Base-by-base conservation (phyloP, 805 yeast species). In the Kregervanrija delftensis region DNA sequence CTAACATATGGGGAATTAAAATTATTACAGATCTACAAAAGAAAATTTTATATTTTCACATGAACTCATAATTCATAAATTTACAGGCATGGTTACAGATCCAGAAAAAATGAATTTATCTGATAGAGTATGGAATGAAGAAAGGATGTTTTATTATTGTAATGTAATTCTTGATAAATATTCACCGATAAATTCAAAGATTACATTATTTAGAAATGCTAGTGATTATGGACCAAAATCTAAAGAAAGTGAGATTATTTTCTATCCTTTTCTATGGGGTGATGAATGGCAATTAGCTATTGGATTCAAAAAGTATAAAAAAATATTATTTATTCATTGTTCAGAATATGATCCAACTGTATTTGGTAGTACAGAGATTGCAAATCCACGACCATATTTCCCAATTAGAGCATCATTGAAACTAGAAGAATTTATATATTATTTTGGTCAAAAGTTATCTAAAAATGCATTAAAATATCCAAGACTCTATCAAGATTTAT, bases 281-380 rank as follows among this genome's bases (percentile, higher is more conserved):
- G 53, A 54, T 22, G 54, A 60, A 35, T 64, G 67, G 67, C 65
- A 64, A 47, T 44, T 64, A 14, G 66, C 65, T 1, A 46, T 64
- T 16, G 65, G 59, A 15, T 57, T 64, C 38, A 50, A 49, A 33
- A 41, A 51, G 9, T 43, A 45, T 30, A 50, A 52, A 28, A 59
- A 55, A 39, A 47, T 63, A 11, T 52, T 63, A 3, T 41, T 63
- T 13, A 40, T 63, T 8, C 48, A 63, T 45, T 63, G 67, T 43
- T 55, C 62, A 2, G 42, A 48, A 16, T 45, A 37, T n/a, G 37
- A n/a, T 35, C 30, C 12, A 14, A 31, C 35, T 28, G 38, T 33
- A 30, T 40, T 11, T 28, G 42, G 46, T 13, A 12, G 11, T 15
- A 34, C 35, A n/a, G 28, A 35, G 14, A 14, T 13, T 10, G 16